phyloP scores from a whole-genome alignment of 768 basidiomycete genomes.

The Boletus subcaerulescens region DNA sequence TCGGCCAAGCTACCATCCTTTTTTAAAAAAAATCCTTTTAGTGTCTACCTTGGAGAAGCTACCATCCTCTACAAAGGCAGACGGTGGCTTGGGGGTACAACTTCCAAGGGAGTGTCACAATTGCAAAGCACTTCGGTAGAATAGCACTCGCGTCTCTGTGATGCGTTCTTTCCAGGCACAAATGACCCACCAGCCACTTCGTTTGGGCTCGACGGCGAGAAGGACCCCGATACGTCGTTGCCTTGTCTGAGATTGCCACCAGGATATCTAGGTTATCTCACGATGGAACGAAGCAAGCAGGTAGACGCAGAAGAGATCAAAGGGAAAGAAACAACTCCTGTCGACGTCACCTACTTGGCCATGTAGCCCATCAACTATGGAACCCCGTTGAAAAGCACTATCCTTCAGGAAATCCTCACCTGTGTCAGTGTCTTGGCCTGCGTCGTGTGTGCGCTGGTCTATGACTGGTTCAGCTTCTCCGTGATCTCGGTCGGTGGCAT shows the following conservation, averaged over 20 bases:
- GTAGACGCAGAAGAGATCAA: background rate
- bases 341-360: constrained; percentile 19
- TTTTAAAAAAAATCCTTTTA: too few relatives aligned
- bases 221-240: constrained; percentile 22
- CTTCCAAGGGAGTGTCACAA: constrained; percentile 29
- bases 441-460: constrained; percentile 15
- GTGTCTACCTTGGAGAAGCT: too few relatives aligned
- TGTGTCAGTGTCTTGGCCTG: constrained; percentile 25
- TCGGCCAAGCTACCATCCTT: constrained; percentile 33
- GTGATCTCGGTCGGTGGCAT: constrained; percentile 34
- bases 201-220: constrained; percentile 30
- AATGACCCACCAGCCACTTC: too few relatives aligned
- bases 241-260: constrained; percentile 32
- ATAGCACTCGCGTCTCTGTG: too few relatives aligned
- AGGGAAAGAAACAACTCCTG: constrained; percentile 9
- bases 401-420: constrained; percentile 17
- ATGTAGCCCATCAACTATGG: constrained; percentile 1
- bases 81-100: constrained; percentile 35
- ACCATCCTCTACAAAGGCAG: constrained; percentile 30
- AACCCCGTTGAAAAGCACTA: background rate
- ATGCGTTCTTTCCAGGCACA: too few relatives aligned
- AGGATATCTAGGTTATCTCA: constrained; percentile 26
- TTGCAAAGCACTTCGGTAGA: constrained; percentile 34
- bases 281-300: constrained; percentile 16
- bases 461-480: constrained; percentile 7